Evolutionary conservation across 306 rosid genomes (phyloP).

Genomic region (Benincasa hispida): DNA sequence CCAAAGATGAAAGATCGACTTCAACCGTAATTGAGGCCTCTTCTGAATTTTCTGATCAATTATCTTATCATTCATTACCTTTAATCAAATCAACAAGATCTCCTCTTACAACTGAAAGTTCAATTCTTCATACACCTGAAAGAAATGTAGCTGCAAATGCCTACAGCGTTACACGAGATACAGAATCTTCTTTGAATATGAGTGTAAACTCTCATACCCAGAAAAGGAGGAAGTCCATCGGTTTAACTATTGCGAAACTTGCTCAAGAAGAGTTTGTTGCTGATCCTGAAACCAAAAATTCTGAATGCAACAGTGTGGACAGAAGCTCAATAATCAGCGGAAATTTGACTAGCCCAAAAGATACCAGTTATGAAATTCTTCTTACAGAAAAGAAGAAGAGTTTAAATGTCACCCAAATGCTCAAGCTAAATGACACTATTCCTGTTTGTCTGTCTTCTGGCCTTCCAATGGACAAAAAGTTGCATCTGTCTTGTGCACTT

Average conservation of each 20-base stretch:
- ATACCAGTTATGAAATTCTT: slow-evolving; percentile 18
- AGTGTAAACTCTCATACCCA: slow-evolving; percentile 77
- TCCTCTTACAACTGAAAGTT: slow-evolving; percentile 26
- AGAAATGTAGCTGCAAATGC: slow-evolving; percentile 25
- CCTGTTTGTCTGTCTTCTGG: slow-evolving; percentile 22
- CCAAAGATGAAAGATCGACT: slow-evolving; percentile 32
- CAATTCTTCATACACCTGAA: slow-evolving; percentile 42
- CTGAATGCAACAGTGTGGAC: slow-evolving; percentile 13
- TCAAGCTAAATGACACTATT: slow-evolving; percentile 5
- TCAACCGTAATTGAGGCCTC: slow-evolving; percentile 40
- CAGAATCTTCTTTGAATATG: slow-evolving; percentile 48
- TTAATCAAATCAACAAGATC: slow-evolving; percentile 16
- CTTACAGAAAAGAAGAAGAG: slow-evolving; percentile 11
- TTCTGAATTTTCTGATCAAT: slow-evolving; percentile 28
- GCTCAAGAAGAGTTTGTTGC: slow-evolving; percentile 23
- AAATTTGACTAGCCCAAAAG: slow-evolving; percentile 31
- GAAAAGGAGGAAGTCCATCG: slow-evolving; percentile 52
- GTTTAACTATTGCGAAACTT: slow-evolving; percentile 26
- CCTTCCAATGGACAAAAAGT: slow-evolving; percentile 31
- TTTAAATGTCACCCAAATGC: slow-evolving; percentile 22
- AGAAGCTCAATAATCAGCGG: slow-evolving; percentile 16
- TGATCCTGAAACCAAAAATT: slow-evolving; percentile 24
- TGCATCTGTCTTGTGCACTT: slow-evolving; percentile 48
- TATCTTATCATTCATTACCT: slow-evolving; percentile 15
- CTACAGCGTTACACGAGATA: slow-evolving; percentile 28